phyloP scores from a whole-genome alignment of 208 protist species.

The Naegleria fowleri region DNA sequence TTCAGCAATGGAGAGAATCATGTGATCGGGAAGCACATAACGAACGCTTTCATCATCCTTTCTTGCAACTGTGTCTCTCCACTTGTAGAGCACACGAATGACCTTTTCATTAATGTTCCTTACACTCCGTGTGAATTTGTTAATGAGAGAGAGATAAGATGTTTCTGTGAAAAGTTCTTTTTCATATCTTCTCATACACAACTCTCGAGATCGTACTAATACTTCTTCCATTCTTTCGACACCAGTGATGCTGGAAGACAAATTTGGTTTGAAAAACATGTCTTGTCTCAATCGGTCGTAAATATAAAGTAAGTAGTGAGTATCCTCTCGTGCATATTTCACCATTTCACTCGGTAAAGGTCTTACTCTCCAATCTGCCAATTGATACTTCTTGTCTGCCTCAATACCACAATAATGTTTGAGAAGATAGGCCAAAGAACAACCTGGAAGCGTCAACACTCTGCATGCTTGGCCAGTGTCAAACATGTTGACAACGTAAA shows the following conservation, averaged over 20 bases:
- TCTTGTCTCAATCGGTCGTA: constrained; percentile 70
- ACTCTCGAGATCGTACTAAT: constrained; percentile 60
- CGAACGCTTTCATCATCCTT: constrained; percentile 62
- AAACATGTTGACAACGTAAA: constrained; percentile 97
- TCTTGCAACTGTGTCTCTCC: constrained; percentile 62
- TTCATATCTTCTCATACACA: constrained; percentile 80
- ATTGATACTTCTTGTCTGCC: constrained; percentile 93
- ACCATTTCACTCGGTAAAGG: constrained; percentile 93
- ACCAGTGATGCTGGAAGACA: background rate
- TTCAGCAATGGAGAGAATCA: constrained; percentile 50
- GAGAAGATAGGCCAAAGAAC: constrained; percentile 85
- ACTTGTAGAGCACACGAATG: constrained; percentile 54
- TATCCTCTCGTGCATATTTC: constrained; percentile 92
- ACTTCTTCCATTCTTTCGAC: constrained; percentile 12
- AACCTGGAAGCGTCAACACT: constrained; percentile 72
- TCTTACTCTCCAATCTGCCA: constrained; percentile 94
- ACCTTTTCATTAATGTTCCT: constrained; percentile 27
- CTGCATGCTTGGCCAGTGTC: constrained; percentile 93
- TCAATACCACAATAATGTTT: constrained; percentile 84
- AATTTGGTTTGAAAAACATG: background rate
- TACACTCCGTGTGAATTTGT: background rate
- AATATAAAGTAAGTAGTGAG: constrained; percentile 95
- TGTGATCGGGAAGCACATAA: constrained; percentile 59
- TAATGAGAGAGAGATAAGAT: background rate
- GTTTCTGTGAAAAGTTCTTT: constrained; percentile 72